Evolutionary conservation across 495 filamentous ascomycete genomes (phyloP), one percentile per base, ranked within the genome.

Genomic region (Trichodelitschia bisporula): DNA sequence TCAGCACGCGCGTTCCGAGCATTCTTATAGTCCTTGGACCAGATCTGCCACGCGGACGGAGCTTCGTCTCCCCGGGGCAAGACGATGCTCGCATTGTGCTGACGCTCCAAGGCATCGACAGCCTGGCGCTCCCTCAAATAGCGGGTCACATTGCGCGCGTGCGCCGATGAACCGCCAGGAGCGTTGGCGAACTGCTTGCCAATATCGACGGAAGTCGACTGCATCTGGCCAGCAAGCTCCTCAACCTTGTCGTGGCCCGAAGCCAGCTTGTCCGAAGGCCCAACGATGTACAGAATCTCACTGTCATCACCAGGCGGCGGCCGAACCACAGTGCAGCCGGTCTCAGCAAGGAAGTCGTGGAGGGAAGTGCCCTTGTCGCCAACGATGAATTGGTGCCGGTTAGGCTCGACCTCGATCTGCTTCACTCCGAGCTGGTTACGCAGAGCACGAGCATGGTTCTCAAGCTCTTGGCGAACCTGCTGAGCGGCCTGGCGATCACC

Each of bases 331-430:
- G 74, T 61, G 51, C 89, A 99, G 30, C 84, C 86, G 28, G 84
- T 93, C 37, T 91, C 68, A 11, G 68, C 65, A 35, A 91, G 66
- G 56, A 99, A 84, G 26, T 90, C 62, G 30, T 92, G 69, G 26
- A 80, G 51, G 2, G 76, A 69, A 35, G 70, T 62, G 18, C 74
- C 77, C 31, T 66, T 57, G 21, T 86, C 69, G 21, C 78, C 79
- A 36, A 90, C 66, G 41, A 99, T 77, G 53, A 92, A 91, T 45
- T 80, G 80, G 47, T 91, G 84, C 24, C 73, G 69, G 13, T 72
- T 74, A 31, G 65, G 70, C 37, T 76, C 66, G 40, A 97, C 69
- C 0, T 66, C 58, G 25, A 83, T 45, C 46, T 82, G 66, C 21
- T 80, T 64, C 6, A 79, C 49, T 12, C 68, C 66, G 35, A 99